These are phyloP conservation scores for Cynanchum wilfordii DNA, from an alignment of 257 asterid genomes.

Conservation along the genomic window DNA sequence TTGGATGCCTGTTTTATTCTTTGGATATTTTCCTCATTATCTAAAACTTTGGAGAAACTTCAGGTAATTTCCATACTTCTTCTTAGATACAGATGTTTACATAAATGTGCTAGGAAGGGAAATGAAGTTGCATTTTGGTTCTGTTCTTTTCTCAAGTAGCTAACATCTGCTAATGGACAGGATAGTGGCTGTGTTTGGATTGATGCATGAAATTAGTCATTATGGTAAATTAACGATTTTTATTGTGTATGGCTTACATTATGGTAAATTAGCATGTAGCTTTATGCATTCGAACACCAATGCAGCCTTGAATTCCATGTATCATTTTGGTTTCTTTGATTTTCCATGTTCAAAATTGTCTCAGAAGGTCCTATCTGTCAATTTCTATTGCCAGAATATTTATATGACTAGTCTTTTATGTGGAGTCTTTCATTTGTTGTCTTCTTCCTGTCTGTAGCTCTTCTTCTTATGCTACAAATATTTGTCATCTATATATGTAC, in stretches of 20 bases:
- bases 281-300: no score
- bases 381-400: background rate
- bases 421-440: background rate
- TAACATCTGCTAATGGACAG: background rate
- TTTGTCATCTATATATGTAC: no score
- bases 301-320: no score
- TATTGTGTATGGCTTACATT: no score
- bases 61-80: constrained; percentile 47
- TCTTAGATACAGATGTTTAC: background rate
- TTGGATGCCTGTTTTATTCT: constrained; percentile 86
- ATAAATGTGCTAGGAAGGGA: background rate
- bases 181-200: background rate
- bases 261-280: no score
- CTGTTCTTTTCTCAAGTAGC: background rate
- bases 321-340: background rate
- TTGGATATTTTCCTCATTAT: constrained; percentile 93
- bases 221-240: no score
- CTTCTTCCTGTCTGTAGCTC: background rate
- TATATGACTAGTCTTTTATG: background rate
- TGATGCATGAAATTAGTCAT: background rate
- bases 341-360: background rate
- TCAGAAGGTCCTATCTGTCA: background rate
- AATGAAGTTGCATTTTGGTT: constrained; percentile 1
- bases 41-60: constrained; percentile 94
- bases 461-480: background rate